phyloP scores from a whole-genome alignment of 2,329 filamentous ascomycete species.

The Ceratocystis alfenasii region DNA sequence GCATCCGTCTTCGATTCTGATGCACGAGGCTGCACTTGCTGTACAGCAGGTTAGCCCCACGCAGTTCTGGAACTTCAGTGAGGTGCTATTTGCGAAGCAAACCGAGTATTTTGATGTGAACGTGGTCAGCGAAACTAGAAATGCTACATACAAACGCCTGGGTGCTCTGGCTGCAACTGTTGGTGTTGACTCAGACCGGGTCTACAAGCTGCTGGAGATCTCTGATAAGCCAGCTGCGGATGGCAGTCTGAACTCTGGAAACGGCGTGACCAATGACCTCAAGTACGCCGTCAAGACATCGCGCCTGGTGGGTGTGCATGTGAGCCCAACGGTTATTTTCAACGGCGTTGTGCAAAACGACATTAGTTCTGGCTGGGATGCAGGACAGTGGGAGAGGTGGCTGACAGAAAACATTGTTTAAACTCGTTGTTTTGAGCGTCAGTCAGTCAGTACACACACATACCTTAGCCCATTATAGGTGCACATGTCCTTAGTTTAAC shows the following conservation, averaged over 20 bases:
- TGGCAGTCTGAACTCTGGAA: conserved; percentile 64
- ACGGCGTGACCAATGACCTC: conserved; percentile 70
- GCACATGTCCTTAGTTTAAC: not conserved
- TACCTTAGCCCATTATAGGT: not conserved
- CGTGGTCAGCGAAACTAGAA: conserved; percentile 72
- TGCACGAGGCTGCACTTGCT: conserved; percentile 73
- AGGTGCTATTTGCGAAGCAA: conserved; percentile 53
- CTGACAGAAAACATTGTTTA: conserved; percentile 36
- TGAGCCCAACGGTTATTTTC: conserved; percentile 81
- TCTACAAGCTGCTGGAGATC: conserved; percentile 59
- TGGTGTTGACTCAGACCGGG: conserved; percentile 56
- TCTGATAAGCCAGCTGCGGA: conserved; percentile 53
- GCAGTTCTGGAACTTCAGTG: conserved; percentile 71
- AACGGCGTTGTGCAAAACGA: conserved; percentile 71
- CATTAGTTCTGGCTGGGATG: conserved; percentile 66
- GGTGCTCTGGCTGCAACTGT: conserved; percentile 58
- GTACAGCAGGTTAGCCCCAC: conserved; percentile 58
- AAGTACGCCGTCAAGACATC: conserved; percentile 75
- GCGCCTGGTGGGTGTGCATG: conserved; percentile 70
- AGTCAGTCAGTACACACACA: no score
- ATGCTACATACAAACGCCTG: conserved; percentile 69
- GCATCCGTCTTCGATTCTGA: conserved; percentile 75
- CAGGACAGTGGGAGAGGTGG: conserved; percentile 78
- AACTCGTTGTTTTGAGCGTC: not conserved
- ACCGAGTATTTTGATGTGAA: conserved; percentile 71